These are phyloP conservation scores for Boletus sp. DNA, from an alignment of 1,284 basidiomycete genomes.

Conservation along the genomic window DNA sequence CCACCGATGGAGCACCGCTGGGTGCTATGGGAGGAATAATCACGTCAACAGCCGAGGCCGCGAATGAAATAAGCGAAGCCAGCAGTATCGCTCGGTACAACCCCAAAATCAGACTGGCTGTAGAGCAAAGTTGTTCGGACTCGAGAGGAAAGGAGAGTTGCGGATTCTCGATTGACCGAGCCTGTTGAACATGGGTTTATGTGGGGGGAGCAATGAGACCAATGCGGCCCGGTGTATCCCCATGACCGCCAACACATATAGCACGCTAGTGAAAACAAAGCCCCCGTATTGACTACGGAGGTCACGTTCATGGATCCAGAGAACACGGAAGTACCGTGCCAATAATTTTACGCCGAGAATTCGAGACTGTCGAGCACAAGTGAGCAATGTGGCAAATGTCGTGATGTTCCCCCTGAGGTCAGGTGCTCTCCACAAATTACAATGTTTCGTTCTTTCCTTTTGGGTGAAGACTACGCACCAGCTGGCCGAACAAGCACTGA, in stretches of 20 bases:
- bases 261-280: not conserved
- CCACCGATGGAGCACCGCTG: slow-evolving; percentile 31
- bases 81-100: slow-evolving; percentile 1
- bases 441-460: not conserved
- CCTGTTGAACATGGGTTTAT: not conserved
- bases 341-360: not conserved
- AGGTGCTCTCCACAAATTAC: not conserved
- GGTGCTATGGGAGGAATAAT: slow-evolving; percentile 23
- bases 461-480: not conserved
- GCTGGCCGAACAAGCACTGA: not conserved
- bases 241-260: slow-evolving; percentile 4
- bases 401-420: not conserved
- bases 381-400: not conserved
- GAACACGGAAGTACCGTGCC: not conserved
- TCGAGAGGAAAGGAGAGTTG: not conserved
- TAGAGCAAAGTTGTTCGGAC: not conserved
- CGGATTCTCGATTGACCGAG: not conserved
- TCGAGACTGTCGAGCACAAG: not conserved
- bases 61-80: not conserved
- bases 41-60: slow-evolving; percentile 16
- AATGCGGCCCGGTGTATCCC: not conserved
- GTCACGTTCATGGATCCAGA: not conserved
- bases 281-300: not conserved
- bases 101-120: slow-evolving; percentile 2
- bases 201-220: not conserved